Percentiles rank a stretch among this genome's conserved stretches.
These are phyloP conservation scores for Creolimax fragrantissima DNA, from an alignment of 78 protist genomes.

Conservation along the genomic window DNA sequence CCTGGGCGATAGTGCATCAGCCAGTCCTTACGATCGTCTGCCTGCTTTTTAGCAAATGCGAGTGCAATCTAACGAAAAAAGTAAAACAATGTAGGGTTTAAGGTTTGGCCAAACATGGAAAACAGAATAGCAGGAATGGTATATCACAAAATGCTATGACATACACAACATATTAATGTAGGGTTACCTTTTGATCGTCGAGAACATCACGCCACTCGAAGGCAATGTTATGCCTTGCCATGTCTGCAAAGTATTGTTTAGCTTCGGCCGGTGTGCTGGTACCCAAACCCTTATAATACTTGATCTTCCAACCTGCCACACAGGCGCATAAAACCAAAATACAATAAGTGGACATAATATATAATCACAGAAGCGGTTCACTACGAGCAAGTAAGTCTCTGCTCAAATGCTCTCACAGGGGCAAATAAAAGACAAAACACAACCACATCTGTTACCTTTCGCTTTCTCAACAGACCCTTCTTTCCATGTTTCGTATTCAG, in stretches of 20 bases:
- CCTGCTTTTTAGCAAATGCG: constrained; percentile 73
- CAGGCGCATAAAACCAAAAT: background rate
- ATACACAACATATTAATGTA: background rate
- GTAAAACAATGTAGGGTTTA: background rate
- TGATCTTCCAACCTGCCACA: constrained; percentile 19
- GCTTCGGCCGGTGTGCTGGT: constrained; percentile 87
- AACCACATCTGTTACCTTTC: too few relatives aligned
- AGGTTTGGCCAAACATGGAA: constrained; percentile 12
- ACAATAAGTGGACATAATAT: too few relatives aligned
- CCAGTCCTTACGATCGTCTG: constrained; percentile 92
- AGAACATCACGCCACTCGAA: constrained; percentile 48
- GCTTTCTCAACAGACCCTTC: background rate
- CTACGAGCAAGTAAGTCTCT: too few relatives aligned
- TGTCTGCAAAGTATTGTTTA: constrained; percentile 80
- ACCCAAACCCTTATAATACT: constrained; percentile 78
- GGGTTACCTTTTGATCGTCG: constrained; percentile 46
- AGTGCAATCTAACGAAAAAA: constrained; percentile 37
- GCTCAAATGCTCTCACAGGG: too few relatives aligned
- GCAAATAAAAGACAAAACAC: too few relatives aligned
- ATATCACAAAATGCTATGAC: too few relatives aligned
- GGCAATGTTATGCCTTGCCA: constrained; percentile 58
- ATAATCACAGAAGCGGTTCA: too few relatives aligned
- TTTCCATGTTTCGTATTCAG: constrained; percentile 30
- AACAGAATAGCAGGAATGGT: background rate
- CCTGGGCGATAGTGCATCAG: constrained; percentile 28